These are phyloP conservation scores for Ophiocytium majus DNA, from an alignment of 352 stramenopile species.

Conservation along the genomic window DNA sequence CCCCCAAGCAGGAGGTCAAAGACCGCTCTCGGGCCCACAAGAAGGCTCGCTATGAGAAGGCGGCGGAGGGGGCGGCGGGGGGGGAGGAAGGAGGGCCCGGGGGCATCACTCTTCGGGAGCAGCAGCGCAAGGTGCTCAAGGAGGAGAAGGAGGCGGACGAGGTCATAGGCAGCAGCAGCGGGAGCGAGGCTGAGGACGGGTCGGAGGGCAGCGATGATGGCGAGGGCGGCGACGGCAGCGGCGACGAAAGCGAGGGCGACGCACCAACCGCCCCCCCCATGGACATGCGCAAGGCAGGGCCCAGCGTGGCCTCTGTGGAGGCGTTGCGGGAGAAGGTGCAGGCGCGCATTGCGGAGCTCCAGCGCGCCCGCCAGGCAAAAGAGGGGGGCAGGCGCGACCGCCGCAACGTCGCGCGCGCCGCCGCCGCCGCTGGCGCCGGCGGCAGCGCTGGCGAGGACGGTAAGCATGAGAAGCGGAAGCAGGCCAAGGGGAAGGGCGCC, in stretches of 20 bases:
- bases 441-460: neutral
- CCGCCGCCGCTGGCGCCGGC: too few species aligned
- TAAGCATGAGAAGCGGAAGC: neutral
- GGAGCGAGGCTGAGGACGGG: neutral
- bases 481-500: neutral
- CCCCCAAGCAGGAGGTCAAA: slow-evolving; percentile 14
- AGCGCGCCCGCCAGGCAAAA: neutral
- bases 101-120: neutral
- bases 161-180: neutral
- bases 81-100: neutral
- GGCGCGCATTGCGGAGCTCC: neutral
- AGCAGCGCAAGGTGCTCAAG: neutral
- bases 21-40: neutral
- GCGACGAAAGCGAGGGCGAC: neutral
- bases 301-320: neutral
- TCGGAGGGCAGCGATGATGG: neutral
- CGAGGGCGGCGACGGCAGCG: too few species aligned
- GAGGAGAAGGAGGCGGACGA: neutral
- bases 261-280: neutral
- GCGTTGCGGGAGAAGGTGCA: neutral
- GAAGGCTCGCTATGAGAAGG: neutral
- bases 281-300: neutral
- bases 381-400: neutral
- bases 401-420: neutral
- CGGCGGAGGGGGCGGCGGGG: too few species aligned